These are phyloP conservation scores for cucumber (Cucumis sativus) DNA, from an alignment of 306 rosid species.

Conservation along the genomic window DNA sequence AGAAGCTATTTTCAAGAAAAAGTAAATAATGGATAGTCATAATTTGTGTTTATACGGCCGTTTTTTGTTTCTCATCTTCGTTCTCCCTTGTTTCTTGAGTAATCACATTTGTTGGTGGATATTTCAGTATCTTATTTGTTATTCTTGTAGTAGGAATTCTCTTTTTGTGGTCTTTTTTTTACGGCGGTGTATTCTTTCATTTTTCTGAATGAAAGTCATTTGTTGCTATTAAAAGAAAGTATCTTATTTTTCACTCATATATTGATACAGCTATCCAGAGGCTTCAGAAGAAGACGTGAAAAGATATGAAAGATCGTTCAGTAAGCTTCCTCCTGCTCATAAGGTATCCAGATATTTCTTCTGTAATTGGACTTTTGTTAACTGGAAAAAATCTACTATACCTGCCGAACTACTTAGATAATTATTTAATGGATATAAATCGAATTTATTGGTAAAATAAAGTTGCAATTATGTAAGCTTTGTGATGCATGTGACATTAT, in stretches of 20 bases:
- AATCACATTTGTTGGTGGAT: background rate
- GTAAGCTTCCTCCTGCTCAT: slow-evolving; percentile 67
- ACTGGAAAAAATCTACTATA: background rate
- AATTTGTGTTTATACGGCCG: background rate
- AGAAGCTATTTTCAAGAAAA: background rate
- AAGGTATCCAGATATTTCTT: slow-evolving; percentile 38
- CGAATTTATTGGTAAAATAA: background rate
- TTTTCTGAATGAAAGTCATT: no score
- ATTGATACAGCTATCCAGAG: slow-evolving; percentile 62
- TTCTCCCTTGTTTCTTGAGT: background rate
- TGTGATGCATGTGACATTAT: background rate
- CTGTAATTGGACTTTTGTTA: background rate
- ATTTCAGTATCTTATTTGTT: background rate
- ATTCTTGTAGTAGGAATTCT: no score
- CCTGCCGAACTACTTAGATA: background rate
- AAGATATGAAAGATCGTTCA: slow-evolving; percentile 71
- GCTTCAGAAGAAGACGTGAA: slow-evolving; percentile 83
- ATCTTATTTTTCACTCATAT: background rate
- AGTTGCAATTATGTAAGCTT: background rate
- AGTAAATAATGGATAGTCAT: background rate
- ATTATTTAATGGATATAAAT: background rate
- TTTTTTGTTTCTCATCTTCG: background rate
- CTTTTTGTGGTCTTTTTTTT: no score
- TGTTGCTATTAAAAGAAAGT: no score
- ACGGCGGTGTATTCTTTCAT: no score